Evolutionary conservation across 495 filamentous ascomycete species (phyloP), one percentile per base, ranked within the genome.

Genomic region (Echria macrotheca): DNA sequence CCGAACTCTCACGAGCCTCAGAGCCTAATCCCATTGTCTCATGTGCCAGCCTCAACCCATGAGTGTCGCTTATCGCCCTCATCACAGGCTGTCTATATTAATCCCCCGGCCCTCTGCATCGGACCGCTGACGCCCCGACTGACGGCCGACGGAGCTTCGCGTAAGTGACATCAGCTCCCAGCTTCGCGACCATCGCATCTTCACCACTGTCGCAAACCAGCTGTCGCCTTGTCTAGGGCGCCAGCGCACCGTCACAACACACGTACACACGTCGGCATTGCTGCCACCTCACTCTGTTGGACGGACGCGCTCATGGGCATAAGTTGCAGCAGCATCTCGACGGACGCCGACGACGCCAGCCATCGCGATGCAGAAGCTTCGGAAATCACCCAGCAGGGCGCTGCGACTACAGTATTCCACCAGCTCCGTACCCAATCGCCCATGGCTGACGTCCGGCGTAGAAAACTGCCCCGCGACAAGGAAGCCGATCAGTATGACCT

Each of bases 361-460:
- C n/a, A 28, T 8, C 18, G 25, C 22, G 35, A 37, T 48, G 35
- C 37, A 47, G 21, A 54, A 44, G 25, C 31, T 52, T n/a, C 47
- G 44, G 15, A 50, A 42, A 26, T 28, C 44, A n/a, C 33, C 37
- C 31, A 58, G 42, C 55, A 47, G 23, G 44, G 28, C 19, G 31
- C 39, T 31, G 33, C 51, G 47, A 26, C 44, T 42, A 33, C 33
- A 29, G 55, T 58, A 44, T 43, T 38, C 25, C 24, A 50, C 38
- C 49, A 49, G 28, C 31, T 41, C 14, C 31, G 23, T 18, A 32
- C 38, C 15, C 6, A 31, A 24, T 24, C 14, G 15, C 37, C 51
- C 33, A 50, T 51, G 43, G 55, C 51, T 55, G 53, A 55, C 47
- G 22, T 29, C 19, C 40, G n/a, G 25, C 18, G 36, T 47, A 47